Evolutionary conservation across 1,139 yeast species (phyloP), one percentile per base, ranked within the genome.

Genomic region (Debaryomyces sp.): DNA sequence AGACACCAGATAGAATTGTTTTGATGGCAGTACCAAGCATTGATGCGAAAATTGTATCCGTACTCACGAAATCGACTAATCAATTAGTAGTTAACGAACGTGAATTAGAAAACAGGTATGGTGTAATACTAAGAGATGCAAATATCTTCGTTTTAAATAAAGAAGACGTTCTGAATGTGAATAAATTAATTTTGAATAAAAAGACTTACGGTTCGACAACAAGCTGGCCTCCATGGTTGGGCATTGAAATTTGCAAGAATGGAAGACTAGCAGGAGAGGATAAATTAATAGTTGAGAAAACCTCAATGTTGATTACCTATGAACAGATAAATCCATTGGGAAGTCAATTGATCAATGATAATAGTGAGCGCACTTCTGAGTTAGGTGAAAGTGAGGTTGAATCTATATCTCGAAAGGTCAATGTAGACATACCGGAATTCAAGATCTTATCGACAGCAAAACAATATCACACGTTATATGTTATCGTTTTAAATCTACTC

Each of bases 1-100:
- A 81, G 46, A 81, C 82, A 42, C 82, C 84, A 0, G 81, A 81
- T 43, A 77, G 87, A 2, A 83, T 89, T 47, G 78, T 90, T n/a
- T 52, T 69, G 18, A 54, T 71, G 5, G 58, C 80, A 0, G 67
- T 80, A 0, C 81, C 81, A 2, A 51, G 57, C 1, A 70, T 77
- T 36, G 71, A 73, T 50, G 67, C 72, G 5, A 74, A 75, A 50
- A 67, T 75, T 13, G 55, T 73, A 4, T 71, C 79, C 1, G 71
- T 75, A 3, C 54, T 66, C 24, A 70, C 69, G 24, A 62, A 64
- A 44, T 54, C 65, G 4, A 60, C 60, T 5, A 62, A 63, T 18
- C 52, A 61, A 12, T 44, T 58, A 13, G 46, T 59, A 5, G 51
- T 63, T 3, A 62, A 61, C 44, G 56, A 66, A 1, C 68, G 64